Base-by-base conservation (phyloP, 768 basidiomycete genomes). In the Pulveroboletus sp. region DNA sequence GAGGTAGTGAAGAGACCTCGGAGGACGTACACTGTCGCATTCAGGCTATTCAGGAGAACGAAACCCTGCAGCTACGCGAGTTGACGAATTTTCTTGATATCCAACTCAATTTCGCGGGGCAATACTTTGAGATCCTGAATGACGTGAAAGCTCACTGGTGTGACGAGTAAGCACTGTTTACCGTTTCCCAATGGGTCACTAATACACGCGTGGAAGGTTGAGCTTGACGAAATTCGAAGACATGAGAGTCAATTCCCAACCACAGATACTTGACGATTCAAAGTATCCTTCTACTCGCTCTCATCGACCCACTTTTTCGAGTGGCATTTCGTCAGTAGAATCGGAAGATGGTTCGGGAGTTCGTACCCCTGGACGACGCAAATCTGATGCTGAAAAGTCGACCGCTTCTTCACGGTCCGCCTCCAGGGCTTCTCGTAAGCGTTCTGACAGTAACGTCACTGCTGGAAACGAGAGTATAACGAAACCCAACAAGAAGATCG, bases 21-120 rank as follows among this genome's bases (percentile, higher is more conserved):
- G 87, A 93, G 62, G 90, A 94, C 54, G 79, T 94, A 1, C 85
- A 82, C n/a, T 76, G 76, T 3, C 81, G 87, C 33, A 90, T 94
- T 77, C 78, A 80, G 43, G 76, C 75, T 0, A 86, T 96, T 42
- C 88, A 91, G 61, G 85, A 90, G 54, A 82, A 84, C 45, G 92
- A 95, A 61, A 72, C 80, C 26, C 69, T 74, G 27, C 87, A 92
- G 57, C 71, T 88, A 6, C 79, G 78, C 31, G 89, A 87, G 36
- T 73, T 96, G 30, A 80, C 81, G 3, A 66, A 70, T 5, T 80
- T 94, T 60, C 70, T 96, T 31, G 84, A 93, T 43, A 69, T 80
- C 10, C 85, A 95, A 57, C 68, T 86, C 40, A 81, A 82, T 44
- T 94, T 83, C 58, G 84, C 83, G 15, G 77, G 79, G 52, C 79